phyloP scores from a whole-genome alignment of 176 grass and related monocot genomes.

The Raddia distichophylla region DNA sequence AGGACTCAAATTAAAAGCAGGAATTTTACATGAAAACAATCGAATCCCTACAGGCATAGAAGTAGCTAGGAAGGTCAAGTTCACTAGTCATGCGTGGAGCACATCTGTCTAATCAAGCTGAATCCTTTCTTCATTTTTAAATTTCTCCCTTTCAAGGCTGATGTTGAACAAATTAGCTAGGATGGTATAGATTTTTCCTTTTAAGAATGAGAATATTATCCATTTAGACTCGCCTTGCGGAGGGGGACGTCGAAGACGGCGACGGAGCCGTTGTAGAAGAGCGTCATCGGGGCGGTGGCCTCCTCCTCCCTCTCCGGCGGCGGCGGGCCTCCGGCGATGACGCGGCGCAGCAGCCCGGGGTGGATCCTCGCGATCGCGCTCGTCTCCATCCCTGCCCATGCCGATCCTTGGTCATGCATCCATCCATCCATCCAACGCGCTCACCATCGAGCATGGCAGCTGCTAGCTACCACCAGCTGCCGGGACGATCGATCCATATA shows the following conservation, averaged over 20 bases:
- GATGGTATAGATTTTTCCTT: too few species aligned
- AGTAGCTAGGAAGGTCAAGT: background rate
- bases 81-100: background rate
- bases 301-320: background rate
- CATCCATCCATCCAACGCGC: too few species aligned
- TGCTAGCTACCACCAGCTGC: too few species aligned
- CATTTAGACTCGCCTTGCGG: slow-evolving; percentile 47
- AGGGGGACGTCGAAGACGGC: slow-evolving; percentile 62
- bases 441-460: background rate
- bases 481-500: too few species aligned
- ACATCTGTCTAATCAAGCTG: background rate
- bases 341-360: slow-evolving; percentile 50
- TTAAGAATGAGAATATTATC: too few species aligned
- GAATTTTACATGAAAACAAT: too few species aligned
- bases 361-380: slow-evolving; percentile 75
- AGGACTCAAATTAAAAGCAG: too few species aligned
- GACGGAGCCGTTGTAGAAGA: slow-evolving; percentile 84
- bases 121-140: background rate
- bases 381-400: slow-evolving; percentile 46
- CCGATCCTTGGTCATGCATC: background rate
- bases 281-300: slow-evolving; percentile 52
- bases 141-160: too few species aligned
- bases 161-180: too few species aligned
- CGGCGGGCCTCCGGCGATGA: slow-evolving; percentile 36
- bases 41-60: too few species aligned